Base-by-base conservation (phyloP, 2,329 filamentous ascomycete species). In the Colletotrichum gloeosporioides region DNA sequence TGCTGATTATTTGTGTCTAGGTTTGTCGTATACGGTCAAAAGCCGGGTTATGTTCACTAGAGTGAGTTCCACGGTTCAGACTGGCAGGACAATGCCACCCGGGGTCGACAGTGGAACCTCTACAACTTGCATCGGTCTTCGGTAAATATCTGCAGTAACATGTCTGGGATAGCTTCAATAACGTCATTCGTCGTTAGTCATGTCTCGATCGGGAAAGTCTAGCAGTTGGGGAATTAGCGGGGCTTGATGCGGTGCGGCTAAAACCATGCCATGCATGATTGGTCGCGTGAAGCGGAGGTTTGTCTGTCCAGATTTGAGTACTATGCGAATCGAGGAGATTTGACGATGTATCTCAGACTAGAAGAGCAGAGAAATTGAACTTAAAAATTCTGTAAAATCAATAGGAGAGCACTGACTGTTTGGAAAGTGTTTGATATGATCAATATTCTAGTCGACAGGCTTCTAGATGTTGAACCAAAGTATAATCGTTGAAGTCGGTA, bases 51-150 rank as follows among this genome's bases (percentile, higher is more conserved):
- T 44, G 36, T 18, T 44, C 16, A n/a, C 16, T 44, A 44, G 18
- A 22, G 9, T 4, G 39, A n/a, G 39, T 49, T 0, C 18, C 18
- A n/a, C 18, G 18, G 12, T 49, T n/a, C 18, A 49, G 0, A n/a
- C 18, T n/a, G 5, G 9, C 18, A 22, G 36, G 39, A 5, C 3
- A 49, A n/a, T n/a, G 2, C 9, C 39, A 49, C 39, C 39, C 3
- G 0, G 5, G 9, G 3, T n/a, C 18, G 0, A n/a, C 2, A 0
- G 39, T 49, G 39, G 39, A n/a, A 49, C 39, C 18, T 4, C 4
- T 10, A 0, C 39, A n/a, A 49, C 1, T 49, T 49, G 39, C 18
- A n/a, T n/a, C 6, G 39, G 39, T n/a, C 18, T n/a, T 49, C 39
- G 39, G 39, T 49, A 22, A 49, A 49, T n/a, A 6, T 49, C 9